Base-by-base conservation (phyloP, 2,329 filamentous ascomycete genomes). In the Colletotrichum navitas region DNA sequence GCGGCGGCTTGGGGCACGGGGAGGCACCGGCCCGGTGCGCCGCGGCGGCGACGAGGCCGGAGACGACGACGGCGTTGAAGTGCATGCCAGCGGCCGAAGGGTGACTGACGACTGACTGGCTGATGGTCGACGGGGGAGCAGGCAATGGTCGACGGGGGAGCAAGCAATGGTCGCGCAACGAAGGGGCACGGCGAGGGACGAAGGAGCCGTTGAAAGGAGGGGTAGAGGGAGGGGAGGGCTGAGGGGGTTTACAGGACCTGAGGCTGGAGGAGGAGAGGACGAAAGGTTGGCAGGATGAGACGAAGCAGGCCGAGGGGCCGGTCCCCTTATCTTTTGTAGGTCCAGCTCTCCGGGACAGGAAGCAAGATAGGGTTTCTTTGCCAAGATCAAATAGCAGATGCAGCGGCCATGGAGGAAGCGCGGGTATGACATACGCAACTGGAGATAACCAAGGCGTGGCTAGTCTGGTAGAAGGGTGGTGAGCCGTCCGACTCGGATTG, bases 21-120 rank as follows among this genome's bases (percentile, higher is more conserved):
- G 60, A 54, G 45, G 73, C 73, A 36, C 39, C 63, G 36, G 52
- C 71, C 26, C 72, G 73, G n/a, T 49, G 66, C 18, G 66, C 62
- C 16, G 71, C 65, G 49, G 61, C 73, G 60, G 68, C 73, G 29
- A 76, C 79, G 5, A 83, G 75, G 68, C 79, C 78, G 10, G 78
- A 76, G 67, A 80, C 49, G 54, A 78, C 72, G 32, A 78, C 68
- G 21, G 75, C 70, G 32, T 76, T 76, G 75, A 81, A 74, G 63
- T 77, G 80, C 81, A 83, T 83, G 26, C 68, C 75, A 72, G 45
- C 51, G 47, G 41, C 36, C 21, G 21, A 24, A 4, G 43, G 21
- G 54, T 3, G 49, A 32, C 21, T 16, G 5, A 41, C 39, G 49
- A 32, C 21, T 16, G 5, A 47, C 43, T 11, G 21, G 43, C 6